Percentiles rank a stretch among this genome's conserved stretches.
Conservation (phyloP, 768 basidiomycete species). For the Chiua virens region DNA sequence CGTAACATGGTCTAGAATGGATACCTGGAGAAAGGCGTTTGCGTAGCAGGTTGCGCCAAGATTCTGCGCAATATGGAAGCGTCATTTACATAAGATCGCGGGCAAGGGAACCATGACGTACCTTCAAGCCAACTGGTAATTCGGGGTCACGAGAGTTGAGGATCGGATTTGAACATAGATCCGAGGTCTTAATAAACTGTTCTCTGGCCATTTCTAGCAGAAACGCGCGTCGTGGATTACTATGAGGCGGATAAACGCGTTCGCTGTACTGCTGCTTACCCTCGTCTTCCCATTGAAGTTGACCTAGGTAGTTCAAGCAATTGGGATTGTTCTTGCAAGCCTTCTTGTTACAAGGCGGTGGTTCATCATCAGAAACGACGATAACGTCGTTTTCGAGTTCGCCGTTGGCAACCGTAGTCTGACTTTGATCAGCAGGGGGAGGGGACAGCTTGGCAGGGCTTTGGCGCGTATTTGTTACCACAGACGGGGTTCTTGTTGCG, state of each 20-base stretch:
- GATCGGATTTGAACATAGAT: constrained; percentile 57
- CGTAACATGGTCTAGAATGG: constrained; percentile 5
- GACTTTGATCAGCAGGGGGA: constrained; percentile 8
- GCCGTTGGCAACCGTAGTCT: constrained; percentile 29
- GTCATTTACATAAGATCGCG: not conserved
- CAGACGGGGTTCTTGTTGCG: constrained; percentile 55
- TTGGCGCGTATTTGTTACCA: constrained; percentile 50
- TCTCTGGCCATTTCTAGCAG: constrained; percentile 48
- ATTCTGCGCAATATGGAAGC: constrained; percentile 52
- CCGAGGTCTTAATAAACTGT: constrained; percentile 50
- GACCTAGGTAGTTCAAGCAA: constrained; percentile 87
- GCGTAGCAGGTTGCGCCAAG: constrained; percentile 97
- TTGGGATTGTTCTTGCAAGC: constrained; percentile 75
- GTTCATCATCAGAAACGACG: constrained; percentile 69
- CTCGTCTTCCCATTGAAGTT: constrained; percentile 76
- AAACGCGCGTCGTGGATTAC: constrained; percentile 12
- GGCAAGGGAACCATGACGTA: constrained; percentile 27
- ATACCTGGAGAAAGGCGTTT: constrained; percentile 89
- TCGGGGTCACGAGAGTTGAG: constrained; percentile 48
- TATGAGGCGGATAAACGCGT: constrained; percentile 6
- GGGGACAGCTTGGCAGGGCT: constrained; percentile 18
- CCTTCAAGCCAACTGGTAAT: constrained; percentile 77
- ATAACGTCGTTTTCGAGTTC: constrained; percentile 64
- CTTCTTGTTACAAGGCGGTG: constrained; percentile 54
- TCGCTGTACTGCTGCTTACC: constrained; percentile 39